Evolutionary conservation across 2,329 filamentous ascomycete genomes (phyloP), one percentile per base, ranked within the genome.

Genomic region (Cordyceps cicadae): DNA sequence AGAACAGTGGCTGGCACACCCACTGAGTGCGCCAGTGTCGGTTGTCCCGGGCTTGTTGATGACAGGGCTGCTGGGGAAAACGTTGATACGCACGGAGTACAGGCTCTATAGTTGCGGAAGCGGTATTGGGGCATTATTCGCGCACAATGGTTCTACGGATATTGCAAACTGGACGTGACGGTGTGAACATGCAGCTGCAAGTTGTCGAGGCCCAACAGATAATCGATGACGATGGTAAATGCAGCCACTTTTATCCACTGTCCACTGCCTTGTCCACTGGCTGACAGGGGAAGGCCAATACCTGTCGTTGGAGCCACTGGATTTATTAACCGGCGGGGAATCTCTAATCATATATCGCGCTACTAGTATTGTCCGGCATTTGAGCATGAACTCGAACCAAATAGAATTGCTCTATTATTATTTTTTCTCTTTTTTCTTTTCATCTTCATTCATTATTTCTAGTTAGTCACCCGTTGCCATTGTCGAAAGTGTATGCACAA

Each of bases 221-320:
- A 41, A 49, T 57, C 54, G 54, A 57, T 57, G 54, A 57, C 54
- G 54, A 50, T 50, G 54, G 3, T 43, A 7, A 17, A 43, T 43
- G 15, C 39, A 43, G 39, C 39, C 39, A 43, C 39, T 43, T 15
- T 43, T 15, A 8, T n/a, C 15, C 39, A 43, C 39, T 43, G 12
- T 14, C 9, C 34, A 37, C 34, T 37, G 34, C 1, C 11, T 4
- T 37, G 34, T 37, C 34, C 34, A 37, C 9, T 37, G 34, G 8
- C 9, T 12, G 34, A 37, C 34, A 12, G 34, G 34, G 34, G 34
- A 11, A 37, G 34, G 14, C 34, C 34, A 11, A 14, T 2, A 37
- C 34, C 34, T 2, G 34, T 43, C 17, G 14, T 43, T 15, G 14
- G 17, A n/a, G 39, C 39, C 39, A 43, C 39, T n/a, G 39, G 3